Conservation (phyloP, 192 early-diverging fungal species). For the Dissophora globulifera region DNA sequence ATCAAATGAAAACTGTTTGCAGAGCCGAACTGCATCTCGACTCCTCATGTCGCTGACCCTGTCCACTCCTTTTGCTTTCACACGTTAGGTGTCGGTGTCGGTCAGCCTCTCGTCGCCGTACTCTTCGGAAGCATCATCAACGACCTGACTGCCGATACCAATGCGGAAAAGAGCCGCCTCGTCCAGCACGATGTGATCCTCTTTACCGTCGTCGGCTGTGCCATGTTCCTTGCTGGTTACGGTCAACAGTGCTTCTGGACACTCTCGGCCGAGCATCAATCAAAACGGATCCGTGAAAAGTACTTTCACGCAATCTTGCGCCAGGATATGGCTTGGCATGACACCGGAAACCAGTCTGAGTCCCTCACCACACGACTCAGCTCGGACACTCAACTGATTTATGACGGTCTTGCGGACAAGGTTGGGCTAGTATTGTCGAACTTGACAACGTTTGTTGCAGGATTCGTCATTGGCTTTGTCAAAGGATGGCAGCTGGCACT, state of each 20-base stretch:
- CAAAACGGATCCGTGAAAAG: conserved; percentile 69
- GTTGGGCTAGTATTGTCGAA: conserved; percentile 74
- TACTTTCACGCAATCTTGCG: conserved; percentile 83
- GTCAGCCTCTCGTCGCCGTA: conserved; percentile 21
- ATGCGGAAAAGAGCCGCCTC: not conserved
- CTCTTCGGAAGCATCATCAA: conserved; percentile 24
- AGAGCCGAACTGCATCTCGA: no score
- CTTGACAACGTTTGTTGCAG: conserved; percentile 73
- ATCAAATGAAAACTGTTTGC: no score
- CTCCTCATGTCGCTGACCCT: no score
- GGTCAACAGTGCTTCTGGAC: conserved; percentile 67
- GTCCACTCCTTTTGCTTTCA: not conserved
- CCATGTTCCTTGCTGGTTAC: conserved; percentile 66
- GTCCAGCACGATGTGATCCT: conserved; percentile 11
- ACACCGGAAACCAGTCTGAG: conserved; percentile 57
- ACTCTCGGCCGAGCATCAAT: conserved; percentile 60
- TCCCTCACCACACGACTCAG: conserved; percentile 83
- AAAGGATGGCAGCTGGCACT: conserved; percentile 70
- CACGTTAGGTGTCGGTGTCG: conserved; percentile 11
- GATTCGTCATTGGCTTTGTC: conserved; percentile 72
- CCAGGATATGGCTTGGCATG: conserved; percentile 92
- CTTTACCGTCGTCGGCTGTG: conserved; percentile 59
- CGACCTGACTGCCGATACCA: not conserved
- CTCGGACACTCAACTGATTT: conserved; percentile 85
- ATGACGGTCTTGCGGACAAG: conserved; percentile 89